A percentile compares a stretch with the other conserved stretches of the same genome.
Conservation (phyloP, 345 rosid species). For the Capsella bursapastoris region DNA sequence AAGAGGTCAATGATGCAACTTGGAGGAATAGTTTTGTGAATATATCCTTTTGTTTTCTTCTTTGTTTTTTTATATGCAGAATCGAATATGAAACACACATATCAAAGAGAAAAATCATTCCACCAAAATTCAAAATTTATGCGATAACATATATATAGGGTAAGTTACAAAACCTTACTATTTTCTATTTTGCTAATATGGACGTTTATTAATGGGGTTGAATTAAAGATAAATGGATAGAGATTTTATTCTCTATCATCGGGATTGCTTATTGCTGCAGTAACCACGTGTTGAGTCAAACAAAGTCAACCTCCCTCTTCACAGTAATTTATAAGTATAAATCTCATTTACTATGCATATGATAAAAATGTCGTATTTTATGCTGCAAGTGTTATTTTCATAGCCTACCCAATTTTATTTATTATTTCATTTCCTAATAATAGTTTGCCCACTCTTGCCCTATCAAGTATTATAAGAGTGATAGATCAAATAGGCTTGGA, state of each 20-base stretch:
- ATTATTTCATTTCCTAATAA: neutral
- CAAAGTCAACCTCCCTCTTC: slow-evolving; percentile 8
- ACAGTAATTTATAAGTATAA: slow-evolving; percentile 14
- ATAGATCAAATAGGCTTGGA: slow-evolving; percentile 12
- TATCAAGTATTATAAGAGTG: slow-evolving; percentile 13
- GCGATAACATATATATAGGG: too few relatives aligned
- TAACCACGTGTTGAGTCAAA: slow-evolving; percentile 31
- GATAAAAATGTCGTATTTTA: neutral
- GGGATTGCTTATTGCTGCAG: slow-evolving; percentile 43
- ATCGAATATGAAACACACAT: slow-evolving; percentile 10
- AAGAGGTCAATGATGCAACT: slow-evolving; percentile 42
- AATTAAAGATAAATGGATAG: neutral
- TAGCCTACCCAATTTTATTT: neutral
- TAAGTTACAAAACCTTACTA: too few relatives aligned
- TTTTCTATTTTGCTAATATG: too few relatives aligned
- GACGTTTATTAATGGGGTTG: neutral
- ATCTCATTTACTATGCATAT: neutral
- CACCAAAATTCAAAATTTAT: neutral
- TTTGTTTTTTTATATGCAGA: slow-evolving; percentile 23
- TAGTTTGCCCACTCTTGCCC: neutral
- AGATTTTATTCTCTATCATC: slow-evolving; percentile 34
- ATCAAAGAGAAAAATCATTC: neutral
- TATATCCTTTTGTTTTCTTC: slow-evolving; percentile 20
- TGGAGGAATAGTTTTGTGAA: slow-evolving; percentile 38
- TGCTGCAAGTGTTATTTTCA: neutral